These are phyloP conservation scores for Penicillium silybi DNA, from an alignment of 495 filamentous ascomycete genomes.

Conservation along the genomic window DNA sequence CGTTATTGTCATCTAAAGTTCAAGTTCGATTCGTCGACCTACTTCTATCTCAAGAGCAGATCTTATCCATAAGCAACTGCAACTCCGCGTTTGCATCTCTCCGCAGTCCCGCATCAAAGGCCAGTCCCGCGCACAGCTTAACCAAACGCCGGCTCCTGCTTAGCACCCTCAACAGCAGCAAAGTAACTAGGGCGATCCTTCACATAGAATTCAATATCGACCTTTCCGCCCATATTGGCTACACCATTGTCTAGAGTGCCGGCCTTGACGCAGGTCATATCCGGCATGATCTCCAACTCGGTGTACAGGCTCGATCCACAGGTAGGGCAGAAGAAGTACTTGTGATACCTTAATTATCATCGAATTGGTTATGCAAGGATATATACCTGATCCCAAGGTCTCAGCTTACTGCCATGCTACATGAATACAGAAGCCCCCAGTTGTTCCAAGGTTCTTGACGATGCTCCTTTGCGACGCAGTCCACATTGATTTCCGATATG, in stretches of 20 bases:
- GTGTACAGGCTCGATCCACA: conserved; percentile 45
- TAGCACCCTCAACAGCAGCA: conserved; percentile 34
- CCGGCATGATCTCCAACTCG: conserved; percentile 45
- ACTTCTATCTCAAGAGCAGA: too few species aligned
- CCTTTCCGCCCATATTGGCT: conserved; percentile 27
- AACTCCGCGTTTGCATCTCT: not conserved
- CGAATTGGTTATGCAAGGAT: too few species aligned
- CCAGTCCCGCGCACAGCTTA: not conserved
- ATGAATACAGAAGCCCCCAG: too few species aligned
- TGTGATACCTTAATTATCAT: too few species aligned
- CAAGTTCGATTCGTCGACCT: not conserved
- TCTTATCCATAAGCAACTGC: too few species aligned
- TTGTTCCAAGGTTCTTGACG: too few species aligned
- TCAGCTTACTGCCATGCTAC: too few species aligned
- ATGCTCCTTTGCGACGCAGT: too few species aligned
- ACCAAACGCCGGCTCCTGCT: conserved; percentile 34
- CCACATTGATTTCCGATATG: too few species aligned
- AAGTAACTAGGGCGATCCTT: conserved; percentile 40
- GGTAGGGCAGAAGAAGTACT: conserved; percentile 45
- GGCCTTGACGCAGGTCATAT: conserved; percentile 40
- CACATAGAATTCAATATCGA: conserved; percentile 45
- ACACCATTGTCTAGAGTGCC: conserved; percentile 39
- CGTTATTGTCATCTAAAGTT: not conserved
- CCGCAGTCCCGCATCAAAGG: not conserved
- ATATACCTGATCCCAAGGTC: too few species aligned